Percentiles rank a stretch among this genome's conserved stretches.
Evolutionary conservation across 2,329 filamentous ascomycete species (phyloP).

Genomic region (Blumeria graminis): DNA sequence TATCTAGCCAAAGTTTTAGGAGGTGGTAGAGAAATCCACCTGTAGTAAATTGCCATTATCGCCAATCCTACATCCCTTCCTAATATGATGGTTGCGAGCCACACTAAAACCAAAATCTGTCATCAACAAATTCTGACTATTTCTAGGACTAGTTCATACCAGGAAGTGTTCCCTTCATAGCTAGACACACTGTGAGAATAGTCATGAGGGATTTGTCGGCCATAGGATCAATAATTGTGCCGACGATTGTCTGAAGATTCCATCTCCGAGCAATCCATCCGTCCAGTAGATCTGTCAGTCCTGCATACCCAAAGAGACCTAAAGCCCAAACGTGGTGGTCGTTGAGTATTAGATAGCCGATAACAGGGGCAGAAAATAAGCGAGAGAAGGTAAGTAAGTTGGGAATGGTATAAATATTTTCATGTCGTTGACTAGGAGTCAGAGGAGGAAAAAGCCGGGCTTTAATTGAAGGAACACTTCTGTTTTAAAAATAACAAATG

Average conservation of each 20-base stretch:
- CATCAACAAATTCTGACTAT: not conserved
- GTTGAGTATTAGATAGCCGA: constrained; percentile 74
- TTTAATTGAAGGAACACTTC: too few relatives aligned
- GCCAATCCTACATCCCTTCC: constrained; percentile 67
- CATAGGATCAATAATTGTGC: constrained; percentile 87
- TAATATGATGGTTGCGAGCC: constrained; percentile 73
- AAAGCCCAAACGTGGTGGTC: constrained; percentile 59
- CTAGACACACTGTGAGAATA: constrained; percentile 62
- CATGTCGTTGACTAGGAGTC: constrained; percentile 24
- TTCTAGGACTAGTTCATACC: constrained; percentile 23
- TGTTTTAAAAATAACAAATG: too few relatives aligned
- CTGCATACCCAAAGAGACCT: constrained; percentile 75
- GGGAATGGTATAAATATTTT: constrained; percentile 94
- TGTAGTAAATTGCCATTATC: constrained; percentile 77
- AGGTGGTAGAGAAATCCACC: constrained; percentile 78
- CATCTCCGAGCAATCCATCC: constrained; percentile 80
- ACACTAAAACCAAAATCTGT: constrained; percentile 26
- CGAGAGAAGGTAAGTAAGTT: constrained; percentile 81
- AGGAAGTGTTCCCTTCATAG: constrained; percentile 60
- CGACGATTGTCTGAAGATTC: constrained; percentile 79
- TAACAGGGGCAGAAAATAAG: constrained; percentile 54
- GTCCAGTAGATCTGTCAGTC: constrained; percentile 75
- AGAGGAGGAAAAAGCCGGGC: constrained; percentile 1
- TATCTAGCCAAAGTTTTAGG: constrained; percentile 84
- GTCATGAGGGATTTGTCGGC: constrained; percentile 96